Evolutionary conservation across 2,329 filamentous ascomycete species (phyloP).

Genomic region (Thielaviopsis punctulata): DNA sequence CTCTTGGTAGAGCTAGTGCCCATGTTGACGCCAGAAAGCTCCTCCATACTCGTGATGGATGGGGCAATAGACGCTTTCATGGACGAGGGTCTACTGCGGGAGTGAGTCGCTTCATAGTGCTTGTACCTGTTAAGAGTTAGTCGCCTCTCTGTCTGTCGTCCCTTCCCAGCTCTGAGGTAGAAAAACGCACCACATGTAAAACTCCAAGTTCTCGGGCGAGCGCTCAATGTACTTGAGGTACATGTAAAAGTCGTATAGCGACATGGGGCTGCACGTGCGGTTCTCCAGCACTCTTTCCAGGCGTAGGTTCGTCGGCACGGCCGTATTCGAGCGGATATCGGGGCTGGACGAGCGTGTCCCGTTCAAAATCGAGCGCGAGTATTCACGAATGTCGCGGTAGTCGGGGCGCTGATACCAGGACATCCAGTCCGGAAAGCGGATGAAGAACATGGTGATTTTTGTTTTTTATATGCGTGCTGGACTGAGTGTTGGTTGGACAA

Average conservation of each 20-base stretch:
- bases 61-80: constrained; percentile 11
- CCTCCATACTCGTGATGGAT: constrained; percentile 7
- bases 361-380: constrained; percentile 21
- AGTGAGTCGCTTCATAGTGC: constrained; percentile 22
- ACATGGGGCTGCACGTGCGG: constrained; percentile 33
- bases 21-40: constrained; percentile 3
- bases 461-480: neutral
- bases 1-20: neutral
- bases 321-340: constrained; percentile 20
- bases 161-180: neutral
- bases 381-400: constrained; percentile 30
- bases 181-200: constrained; percentile 28
- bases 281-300: constrained; percentile 30
- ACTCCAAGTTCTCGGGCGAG: constrained; percentile 32
- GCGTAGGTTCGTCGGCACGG: constrained; percentile 23
- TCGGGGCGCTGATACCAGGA: constrained; percentile 33
- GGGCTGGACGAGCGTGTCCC: constrained; percentile 22
- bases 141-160: neutral
- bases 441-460: constrained; percentile 10
- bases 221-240: constrained; percentile 32
- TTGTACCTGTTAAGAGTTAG: constrained; percentile 22
- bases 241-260: constrained; percentile 33
- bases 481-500: neutral
- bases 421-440: constrained; percentile 20
- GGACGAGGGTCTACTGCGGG: constrained; percentile 8